Evolutionary conservation across 2,329 filamentous ascomycete genomes (phyloP), one percentile per base, ranked within the genome.

Genomic region (Penicillium vulpinum): DNA sequence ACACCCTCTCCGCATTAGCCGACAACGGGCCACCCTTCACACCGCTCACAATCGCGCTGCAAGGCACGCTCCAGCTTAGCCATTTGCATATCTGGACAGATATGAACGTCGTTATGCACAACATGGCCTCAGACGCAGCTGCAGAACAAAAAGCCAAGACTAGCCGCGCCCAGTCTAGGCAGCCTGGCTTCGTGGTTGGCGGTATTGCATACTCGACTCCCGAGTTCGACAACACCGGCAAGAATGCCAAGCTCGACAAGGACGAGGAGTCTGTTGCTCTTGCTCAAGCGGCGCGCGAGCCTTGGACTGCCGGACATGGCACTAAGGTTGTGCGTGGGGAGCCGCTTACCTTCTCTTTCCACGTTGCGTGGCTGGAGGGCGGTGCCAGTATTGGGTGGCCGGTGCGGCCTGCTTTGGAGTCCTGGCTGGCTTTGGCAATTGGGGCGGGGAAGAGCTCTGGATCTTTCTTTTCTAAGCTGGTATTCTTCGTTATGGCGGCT

Each of bases 11-110:
- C 15, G 59, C 62, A 9, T 54, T 70, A 24, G 64, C 58, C 15
- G 62, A 67, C 49, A 63, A 72, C 43, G 72, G 70, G 0, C 70
- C 69, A 8, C 65, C 72, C 7, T 76, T 75, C 75, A 90, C 93
- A 15, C 92, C 93, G 0, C 81, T 96, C 36, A 89, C 95, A 7
- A 91, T 99, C 62, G 92, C 92, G 2, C 79, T 99, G 18, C 89
- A 92, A 13, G 94, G 94, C 2, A 96, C 91, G 0, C 81, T 97
- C 21, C 92, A 99, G 76, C 80, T 88, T 49, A 91, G 87, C 73
- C 94, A 97, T 75, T 81, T 99, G 67, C 94, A 97, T 77, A 85
- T 99, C 64, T 90, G 89, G 70, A 93, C 92, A 6, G 87, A 91
- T 69, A 83, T 97, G 73, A 97, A 97, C 72, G 87, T 97, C 59